Conservation (phyloP, 1,284 basidiomycete species). For the Ceratorhiza oryzae-sativae region DNA sequence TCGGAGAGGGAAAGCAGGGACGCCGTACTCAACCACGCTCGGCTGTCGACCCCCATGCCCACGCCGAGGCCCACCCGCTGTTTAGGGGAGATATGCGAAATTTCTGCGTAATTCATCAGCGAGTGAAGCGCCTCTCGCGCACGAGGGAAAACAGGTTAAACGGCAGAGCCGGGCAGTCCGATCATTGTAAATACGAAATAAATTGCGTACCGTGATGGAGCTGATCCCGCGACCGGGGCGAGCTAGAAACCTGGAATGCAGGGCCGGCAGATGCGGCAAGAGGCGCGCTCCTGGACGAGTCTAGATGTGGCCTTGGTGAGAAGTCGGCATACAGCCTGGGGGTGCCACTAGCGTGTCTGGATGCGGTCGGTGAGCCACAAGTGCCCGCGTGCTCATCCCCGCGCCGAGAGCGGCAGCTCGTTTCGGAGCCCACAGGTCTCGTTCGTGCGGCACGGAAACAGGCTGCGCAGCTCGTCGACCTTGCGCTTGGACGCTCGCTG, state of each 20-base stretch:
- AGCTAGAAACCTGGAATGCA: slow-evolving; percentile 29
- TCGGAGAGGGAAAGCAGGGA: slow-evolving; percentile 14
- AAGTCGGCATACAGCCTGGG: background rate
- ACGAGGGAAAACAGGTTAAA: slow-evolving; percentile 1
- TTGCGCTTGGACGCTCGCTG: slow-evolving; percentile 16
- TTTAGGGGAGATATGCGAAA: background rate
- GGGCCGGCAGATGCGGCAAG: slow-evolving; percentile 33
- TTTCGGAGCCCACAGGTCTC: slow-evolving; percentile 17
- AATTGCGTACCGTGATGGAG: slow-evolving; percentile 40
- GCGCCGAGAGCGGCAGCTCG: background rate
- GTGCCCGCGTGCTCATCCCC: slow-evolving; percentile 29
- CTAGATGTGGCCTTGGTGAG: slow-evolving; percentile 17
- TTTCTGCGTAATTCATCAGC: slow-evolving; percentile 1
- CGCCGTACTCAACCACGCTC: slow-evolving; percentile 14
- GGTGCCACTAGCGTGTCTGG: slow-evolving; percentile 5
- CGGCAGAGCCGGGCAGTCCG: slow-evolving; percentile 29
- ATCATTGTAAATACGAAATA: slow-evolving; percentile 34
- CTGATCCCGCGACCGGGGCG: slow-evolving; percentile 19
- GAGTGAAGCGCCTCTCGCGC: background rate
- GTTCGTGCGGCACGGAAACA: slow-evolving; percentile 29
- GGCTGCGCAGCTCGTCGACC: slow-evolving; percentile 16
- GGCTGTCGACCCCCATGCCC: slow-evolving; percentile 2
- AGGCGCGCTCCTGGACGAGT: background rate
- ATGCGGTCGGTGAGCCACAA: slow-evolving; percentile 1
- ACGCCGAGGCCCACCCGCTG: slow-evolving; percentile 15